Evolutionary conservation across 805 yeast species (phyloP), one percentile per base, ranked within the genome.

Genomic region (Saccharomycopsis sp.): DNA sequence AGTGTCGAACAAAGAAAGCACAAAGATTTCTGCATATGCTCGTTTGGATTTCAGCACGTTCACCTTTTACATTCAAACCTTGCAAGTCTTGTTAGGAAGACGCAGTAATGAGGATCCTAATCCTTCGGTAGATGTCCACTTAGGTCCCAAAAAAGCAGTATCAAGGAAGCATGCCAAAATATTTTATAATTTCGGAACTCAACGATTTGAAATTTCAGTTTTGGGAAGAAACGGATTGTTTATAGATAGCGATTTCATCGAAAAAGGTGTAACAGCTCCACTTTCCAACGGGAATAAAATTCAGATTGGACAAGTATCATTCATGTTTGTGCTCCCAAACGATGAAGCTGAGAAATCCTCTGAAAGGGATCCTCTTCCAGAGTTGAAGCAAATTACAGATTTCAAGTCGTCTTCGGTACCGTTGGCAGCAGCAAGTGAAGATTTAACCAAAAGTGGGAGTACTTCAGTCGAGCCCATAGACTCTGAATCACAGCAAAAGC

Each of bases 181-280:
- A 12, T 89, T 88, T 58, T 92, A 89, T 64, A 92, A 92, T 57
- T 92, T 92, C 61, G 97, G 96, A 3, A 87, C 94, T 3, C 97
- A 89, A 57, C 64, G 95, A 49, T 92, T 92, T 55, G 98, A 92
- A 60, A 64, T 92, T 34, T 79, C 94, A 6, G 87, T 92, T 2
- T 67, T 88, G 51, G 98, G 98, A 15, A 72, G 95, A 52, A 92
- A 92, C 58, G 98, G 98, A 29, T 96, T 96, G 2, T 92, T 92
- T 66, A 95, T 92, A 3, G 92, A 89, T 59, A 95, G 87, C 50
- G 68, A 67, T 26, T 92, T 89, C 58, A 80, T 92, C 5, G 96
- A 86, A 55, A 75, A 82, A 46, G 96, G 95, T 6, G 77, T 84
- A 27, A 92, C 98, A 0, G 87, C 92, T 6, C 95, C 95, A 2